Evolutionary conservation across 257 asterid species (phyloP).

Genomic region (Fraxinus anomala): DNA sequence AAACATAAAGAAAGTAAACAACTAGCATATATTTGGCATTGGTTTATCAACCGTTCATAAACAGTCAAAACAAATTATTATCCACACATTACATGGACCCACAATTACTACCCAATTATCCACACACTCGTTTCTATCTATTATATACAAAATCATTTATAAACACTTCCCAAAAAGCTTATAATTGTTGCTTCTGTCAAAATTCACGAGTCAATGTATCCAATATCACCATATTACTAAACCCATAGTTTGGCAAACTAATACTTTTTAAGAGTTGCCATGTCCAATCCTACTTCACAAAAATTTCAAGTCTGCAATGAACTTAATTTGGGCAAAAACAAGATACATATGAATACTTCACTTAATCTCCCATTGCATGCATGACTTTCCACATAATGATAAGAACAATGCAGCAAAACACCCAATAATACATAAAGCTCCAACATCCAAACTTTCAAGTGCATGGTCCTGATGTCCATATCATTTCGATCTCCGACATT

Average conservation of each 20-base stretch:
- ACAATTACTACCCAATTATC: too few species aligned
- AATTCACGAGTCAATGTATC: constrained; percentile 6
- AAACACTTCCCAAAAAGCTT: too few species aligned
- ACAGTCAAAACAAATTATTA: background rate
- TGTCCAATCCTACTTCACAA: background rate
- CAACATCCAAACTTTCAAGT: background rate
- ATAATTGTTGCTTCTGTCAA: constrained; percentile 16
- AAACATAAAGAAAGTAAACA: constrained; percentile 1
- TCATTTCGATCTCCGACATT: constrained; percentile 8
- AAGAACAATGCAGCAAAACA: background rate
- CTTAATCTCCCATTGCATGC: background rate
- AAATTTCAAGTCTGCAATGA: constrained; percentile 6
- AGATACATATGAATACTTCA: constrained; percentile 8
- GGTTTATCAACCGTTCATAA: too few species aligned
- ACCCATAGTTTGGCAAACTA: constrained; percentile 14
- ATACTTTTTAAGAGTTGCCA: background rate
- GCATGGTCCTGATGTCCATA: background rate
- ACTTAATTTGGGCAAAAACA: background rate
- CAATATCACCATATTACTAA: constrained; percentile 16
- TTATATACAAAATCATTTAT: background rate
- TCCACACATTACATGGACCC: background rate
- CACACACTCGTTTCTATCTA: too few species aligned
- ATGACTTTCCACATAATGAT: background rate
- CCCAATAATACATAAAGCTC: background rate
- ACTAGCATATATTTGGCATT: background rate